Conservation (phyloP, 2,329 filamentous ascomycete species). For the Calonectria hawksworthii region DNA sequence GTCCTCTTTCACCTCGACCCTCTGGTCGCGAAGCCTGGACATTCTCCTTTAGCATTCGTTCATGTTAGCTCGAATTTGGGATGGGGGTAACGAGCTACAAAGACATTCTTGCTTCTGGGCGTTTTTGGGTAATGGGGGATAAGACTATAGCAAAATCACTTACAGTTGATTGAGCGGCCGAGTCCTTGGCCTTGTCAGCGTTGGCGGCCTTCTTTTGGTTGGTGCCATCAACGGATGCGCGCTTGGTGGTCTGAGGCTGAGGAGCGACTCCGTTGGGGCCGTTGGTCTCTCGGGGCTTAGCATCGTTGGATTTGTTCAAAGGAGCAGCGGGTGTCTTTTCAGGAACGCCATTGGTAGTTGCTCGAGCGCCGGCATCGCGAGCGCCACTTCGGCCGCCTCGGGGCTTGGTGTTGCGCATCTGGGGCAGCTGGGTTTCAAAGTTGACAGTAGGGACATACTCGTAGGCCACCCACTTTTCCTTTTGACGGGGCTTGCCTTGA, state of each 20-base stretch:
- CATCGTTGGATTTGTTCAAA: constrained; percentile 51
- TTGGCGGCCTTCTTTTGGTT: constrained; percentile 59
- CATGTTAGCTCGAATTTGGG: constrained; percentile 23
- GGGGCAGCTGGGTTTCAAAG: constrained; percentile 86
- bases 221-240: constrained; percentile 58
- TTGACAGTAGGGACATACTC: constrained; percentile 86
- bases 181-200: constrained; percentile 59
- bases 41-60: constrained; percentile 42
- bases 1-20: constrained; percentile 56
- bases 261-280: constrained; percentile 53
- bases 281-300: constrained; percentile 53
- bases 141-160: constrained; percentile 44
- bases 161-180: constrained; percentile 54
- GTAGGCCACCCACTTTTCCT: constrained; percentile 89
- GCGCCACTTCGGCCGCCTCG: constrained; percentile 63
- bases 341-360: constrained; percentile 49
- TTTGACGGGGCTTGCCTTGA: constrained; percentile 68
- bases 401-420: constrained; percentile 63
- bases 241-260: constrained; percentile 58
- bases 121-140: background rate
- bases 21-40: constrained; percentile 51
- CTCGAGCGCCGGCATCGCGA: constrained; percentile 52
- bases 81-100: background rate
- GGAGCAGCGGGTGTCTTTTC: constrained; percentile 55
- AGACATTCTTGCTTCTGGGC: background rate